Evolutionary conservation across 257 asterid species (phyloP).

Genomic region (Handroanthus guayacan): DNA sequence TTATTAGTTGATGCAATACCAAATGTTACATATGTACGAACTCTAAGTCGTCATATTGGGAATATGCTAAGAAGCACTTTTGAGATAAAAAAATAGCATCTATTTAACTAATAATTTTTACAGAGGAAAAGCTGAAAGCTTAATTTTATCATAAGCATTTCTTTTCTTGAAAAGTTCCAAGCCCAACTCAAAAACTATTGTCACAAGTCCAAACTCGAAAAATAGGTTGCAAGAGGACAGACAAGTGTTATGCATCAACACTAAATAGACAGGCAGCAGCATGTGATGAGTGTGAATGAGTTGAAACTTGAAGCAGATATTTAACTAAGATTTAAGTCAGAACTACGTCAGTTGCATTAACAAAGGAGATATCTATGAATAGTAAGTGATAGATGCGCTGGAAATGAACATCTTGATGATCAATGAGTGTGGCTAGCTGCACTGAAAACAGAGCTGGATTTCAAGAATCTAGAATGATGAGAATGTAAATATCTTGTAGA

Average conservation of each 20-base stretch:
- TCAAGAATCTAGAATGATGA: too few species aligned
- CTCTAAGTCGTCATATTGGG: constrained; percentile 11
- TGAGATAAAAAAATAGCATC: too few species aligned
- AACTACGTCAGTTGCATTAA: background rate
- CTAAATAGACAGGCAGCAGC: too few species aligned
- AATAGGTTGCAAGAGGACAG: background rate
- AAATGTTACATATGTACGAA: background rate
- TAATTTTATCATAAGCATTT: background rate
- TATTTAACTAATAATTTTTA: too few species aligned
- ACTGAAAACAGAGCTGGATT: too few species aligned
- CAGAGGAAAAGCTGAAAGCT: too few species aligned
- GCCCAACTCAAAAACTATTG: too few species aligned
- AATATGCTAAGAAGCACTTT: background rate
- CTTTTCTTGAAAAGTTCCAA: too few species aligned
- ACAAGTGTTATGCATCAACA: background rate
- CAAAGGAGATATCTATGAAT: background rate
- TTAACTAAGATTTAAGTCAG: background rate
- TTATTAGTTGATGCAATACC: constrained; percentile 9
- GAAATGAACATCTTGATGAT: background rate
- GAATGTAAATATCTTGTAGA: too few species aligned
- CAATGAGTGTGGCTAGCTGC: too few species aligned
- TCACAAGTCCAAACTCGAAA: too few species aligned
- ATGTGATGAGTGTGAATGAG: background rate
- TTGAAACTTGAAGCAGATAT: background rate
- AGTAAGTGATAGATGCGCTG: background rate